Base-by-base conservation (phyloP, 2,329 filamentous ascomycete species). In the Aspergillus sojae region DNA sequence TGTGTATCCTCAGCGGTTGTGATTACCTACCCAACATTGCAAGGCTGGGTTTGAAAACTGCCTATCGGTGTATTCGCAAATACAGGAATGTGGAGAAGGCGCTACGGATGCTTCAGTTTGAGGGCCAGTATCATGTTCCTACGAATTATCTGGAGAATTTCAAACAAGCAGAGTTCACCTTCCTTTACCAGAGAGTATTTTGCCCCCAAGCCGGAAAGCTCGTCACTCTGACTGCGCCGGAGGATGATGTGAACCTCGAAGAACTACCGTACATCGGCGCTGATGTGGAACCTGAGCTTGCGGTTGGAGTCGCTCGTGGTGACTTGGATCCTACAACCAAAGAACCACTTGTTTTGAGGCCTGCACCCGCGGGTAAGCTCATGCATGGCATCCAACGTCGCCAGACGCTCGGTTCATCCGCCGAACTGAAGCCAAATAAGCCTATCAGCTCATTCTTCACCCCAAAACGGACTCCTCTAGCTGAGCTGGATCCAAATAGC, bases 1-100 rank as follows among this genome's bases (percentile, higher is more conserved):
- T 99, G 95, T 93, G 94, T 46, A 99, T 99, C 69, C 81, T 99
- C 64, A 97, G 93, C 74, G 95, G 95, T 9, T 99, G 95, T 75
- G 95, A 99, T 75, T 99, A 99, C 76, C 85, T 98, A n/a, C 83
- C 89, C 2, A 91, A 91, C 63, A 91, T 99, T 65, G 89, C 88
- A 62, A 91, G 91, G 57, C 88, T 99, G 78, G 95, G 95, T 0
- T 78, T 99, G 61, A 98, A 97, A 82, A 98, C 94, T 6, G 94
- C 95, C 0, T 91, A 99, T 78, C 89, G 93, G 52, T 87, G 95
- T 81, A 86, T 99, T 63, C 89, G 94, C 64, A 97, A 96, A 77
- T 88, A 97, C 80, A 97, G 94, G 77, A 92, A 88, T 0, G 86
- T 95, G 6, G 94, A 98, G 58, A 90, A 89, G 63, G 85, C 96